These are phyloP conservation scores for Helotiales sp. DNA, from an alignment of 2,329 filamentous ascomycete genomes.

Conservation along the genomic window DNA sequence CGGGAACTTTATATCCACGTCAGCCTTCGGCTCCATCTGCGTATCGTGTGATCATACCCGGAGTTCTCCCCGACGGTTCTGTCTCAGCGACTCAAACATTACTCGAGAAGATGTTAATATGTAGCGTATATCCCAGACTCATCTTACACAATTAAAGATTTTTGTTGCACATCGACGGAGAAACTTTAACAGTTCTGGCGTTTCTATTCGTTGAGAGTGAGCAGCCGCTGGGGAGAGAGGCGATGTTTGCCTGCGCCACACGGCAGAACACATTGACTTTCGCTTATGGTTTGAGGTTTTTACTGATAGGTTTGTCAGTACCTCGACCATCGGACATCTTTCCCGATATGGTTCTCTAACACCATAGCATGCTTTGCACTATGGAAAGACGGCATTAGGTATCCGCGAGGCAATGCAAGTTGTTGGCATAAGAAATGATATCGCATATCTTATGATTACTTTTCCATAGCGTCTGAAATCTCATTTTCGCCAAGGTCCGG, in stretches of 20 bases:
- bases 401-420: background rate
- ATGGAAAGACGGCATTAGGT: background rate
- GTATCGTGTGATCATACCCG: background rate
- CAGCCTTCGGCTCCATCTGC: background rate
- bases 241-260: background rate
- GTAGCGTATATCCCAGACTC: no score
- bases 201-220: background rate
- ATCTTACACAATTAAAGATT: no score
- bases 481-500: background rate
- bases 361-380: background rate
- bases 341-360: background rate
- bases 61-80: background rate
- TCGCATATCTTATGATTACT: background rate
- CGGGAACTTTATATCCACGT: conserved; percentile 4
- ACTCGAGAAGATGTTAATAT: no score
- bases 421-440: background rate
- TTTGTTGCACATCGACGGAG: conserved; percentile 16
- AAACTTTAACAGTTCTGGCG: background rate
- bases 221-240: background rate
- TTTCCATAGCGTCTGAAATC: no score
- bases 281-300: background rate
- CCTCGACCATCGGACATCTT: background rate
- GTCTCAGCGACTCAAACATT: no score
- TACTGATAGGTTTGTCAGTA: conserved; percentile 1
- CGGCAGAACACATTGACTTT: conserved; percentile 5